phyloP scores from a whole-genome alignment of 2,329 filamentous ascomycete genomes.

The Aspergillus latus region DNA sequence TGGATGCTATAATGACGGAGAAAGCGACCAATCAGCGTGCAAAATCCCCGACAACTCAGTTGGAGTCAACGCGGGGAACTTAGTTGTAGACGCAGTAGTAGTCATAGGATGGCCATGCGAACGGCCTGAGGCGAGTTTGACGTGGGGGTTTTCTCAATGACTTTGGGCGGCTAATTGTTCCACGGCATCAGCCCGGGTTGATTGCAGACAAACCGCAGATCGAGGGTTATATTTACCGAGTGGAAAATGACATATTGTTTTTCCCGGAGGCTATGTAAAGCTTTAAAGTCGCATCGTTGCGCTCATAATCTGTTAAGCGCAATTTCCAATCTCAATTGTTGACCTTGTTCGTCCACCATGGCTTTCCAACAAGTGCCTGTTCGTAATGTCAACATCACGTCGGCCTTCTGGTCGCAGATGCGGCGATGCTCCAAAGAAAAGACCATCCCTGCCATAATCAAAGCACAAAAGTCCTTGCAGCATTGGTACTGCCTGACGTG shows the following conservation, averaged over 20 bases:
- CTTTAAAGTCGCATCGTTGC: neutral
- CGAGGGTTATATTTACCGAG: no score
- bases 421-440: constrained; percentile 18
- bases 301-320: no score
- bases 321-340: neutral
- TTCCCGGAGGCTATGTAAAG: no score
- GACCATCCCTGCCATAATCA: constrained; percentile 22
- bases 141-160: no score
- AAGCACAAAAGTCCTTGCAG: constrained; percentile 18
- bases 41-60: neutral
- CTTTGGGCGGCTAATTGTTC: no score
- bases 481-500: constrained; percentile 25
- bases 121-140: no score
- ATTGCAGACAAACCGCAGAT: no score
- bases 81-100: no score
- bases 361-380: constrained; percentile 5
- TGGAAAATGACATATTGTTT: no score
- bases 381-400: constrained; percentile 20
- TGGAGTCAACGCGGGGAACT: neutral
- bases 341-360: neutral
- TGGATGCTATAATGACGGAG: neutral
- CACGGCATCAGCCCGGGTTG: no score
- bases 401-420: constrained; percentile 22
- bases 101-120: no score
- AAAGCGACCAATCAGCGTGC: neutral